Base-by-base conservation (phyloP, 176 grass and related monocot genomes). In the Lolium perenne region DNA sequence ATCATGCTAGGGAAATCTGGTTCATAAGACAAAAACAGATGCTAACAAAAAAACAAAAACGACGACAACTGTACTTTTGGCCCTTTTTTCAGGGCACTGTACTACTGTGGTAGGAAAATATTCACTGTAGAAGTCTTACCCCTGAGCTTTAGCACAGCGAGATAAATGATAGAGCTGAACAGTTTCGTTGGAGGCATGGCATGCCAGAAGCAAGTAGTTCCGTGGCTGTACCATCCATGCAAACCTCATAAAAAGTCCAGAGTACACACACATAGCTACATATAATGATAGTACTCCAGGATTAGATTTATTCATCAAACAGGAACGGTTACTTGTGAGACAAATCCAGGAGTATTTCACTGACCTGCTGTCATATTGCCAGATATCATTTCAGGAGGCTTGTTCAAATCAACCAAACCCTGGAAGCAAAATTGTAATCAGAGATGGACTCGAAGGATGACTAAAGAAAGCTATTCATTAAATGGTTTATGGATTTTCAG, bases 221-320 rank as follows among this genome's bases (percentile, higher is more conserved):
- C 92, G 85, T 21, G 95, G 92, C 47, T 93, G 86, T 45, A 97
- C 92, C 95, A 97, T 97, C 94, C 94, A 97, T 41, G 94, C 92
- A 90, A 97, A 97, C 67, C 94, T 94, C 94, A 97, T 97, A 66
- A 68, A 68, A 11, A 97, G 88, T 72, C 51, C 90, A 59, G 92
- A 97, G 58, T 94, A 97, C 38, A 97, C 90, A 38, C 95, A 97
- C 95, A 97, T 97, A 12, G 69, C 95, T 94, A 85, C 86, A 90
- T 25, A 53, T 41, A 86, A 66, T 26, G 2, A 41, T 16, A 50
- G 15, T 58, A 82, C 32, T 35, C 32, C 32, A 35, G 32, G 32
- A 35, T 4, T 0, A 77, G 6, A 70, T 61, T 23, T 11, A 26
- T 18, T 43, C 23, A 88, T 55, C 10, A 41, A 84, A 51, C 5